Evolutionary conservation across 2,329 filamentous ascomycete species (phyloP).

Genomic region (Ceratocystis variospora): DNA sequence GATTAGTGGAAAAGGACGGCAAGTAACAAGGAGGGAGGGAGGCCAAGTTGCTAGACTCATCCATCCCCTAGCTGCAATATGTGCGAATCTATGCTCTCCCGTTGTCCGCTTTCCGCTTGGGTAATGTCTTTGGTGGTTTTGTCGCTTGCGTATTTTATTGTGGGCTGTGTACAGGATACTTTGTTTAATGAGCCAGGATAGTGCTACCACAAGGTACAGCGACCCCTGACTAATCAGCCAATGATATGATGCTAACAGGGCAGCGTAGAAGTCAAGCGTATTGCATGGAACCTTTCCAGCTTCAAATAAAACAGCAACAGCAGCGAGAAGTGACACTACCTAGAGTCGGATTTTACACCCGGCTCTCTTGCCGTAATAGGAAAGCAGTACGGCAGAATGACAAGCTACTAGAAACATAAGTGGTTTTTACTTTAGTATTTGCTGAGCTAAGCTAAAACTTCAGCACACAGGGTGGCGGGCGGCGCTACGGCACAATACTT

Average conservation of each 20-base stretch:
- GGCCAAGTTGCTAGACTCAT: background rate
- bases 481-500: background rate
- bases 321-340: background rate
- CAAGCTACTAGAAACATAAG: background rate
- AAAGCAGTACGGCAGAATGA: background rate
- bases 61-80: background rate
- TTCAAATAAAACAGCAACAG: background rate
- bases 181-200: conserved; percentile 1
- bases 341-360: background rate
- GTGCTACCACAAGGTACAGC: background rate
- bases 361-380: background rate
- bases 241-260: conserved; percentile 12
- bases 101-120: background rate
- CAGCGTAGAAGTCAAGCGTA: conserved; percentile 15
- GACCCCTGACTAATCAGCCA: conserved; percentile 17
- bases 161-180: background rate
- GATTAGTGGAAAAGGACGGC: background rate
- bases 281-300: conserved; percentile 16
- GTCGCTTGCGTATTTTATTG: background rate
- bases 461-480: background rate
- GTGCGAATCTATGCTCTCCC: background rate
- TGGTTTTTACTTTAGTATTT: background rate
- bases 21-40: background rate
- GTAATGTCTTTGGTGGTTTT: background rate
- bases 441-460: background rate